Conservation (phyloP, 1,139 yeast species). For the Chernovozyma aurita region DNA sequence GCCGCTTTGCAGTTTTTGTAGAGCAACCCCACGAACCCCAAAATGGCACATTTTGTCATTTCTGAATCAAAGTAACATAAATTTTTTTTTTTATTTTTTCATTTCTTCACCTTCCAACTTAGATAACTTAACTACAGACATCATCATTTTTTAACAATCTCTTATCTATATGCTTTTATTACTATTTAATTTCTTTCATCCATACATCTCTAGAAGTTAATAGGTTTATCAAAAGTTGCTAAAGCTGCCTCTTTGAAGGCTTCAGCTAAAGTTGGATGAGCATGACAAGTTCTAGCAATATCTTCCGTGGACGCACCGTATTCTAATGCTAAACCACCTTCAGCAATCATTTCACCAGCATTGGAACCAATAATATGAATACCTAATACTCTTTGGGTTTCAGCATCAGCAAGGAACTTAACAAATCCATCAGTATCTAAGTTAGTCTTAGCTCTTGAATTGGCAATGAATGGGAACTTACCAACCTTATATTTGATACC, state of each 20-base stretch:
- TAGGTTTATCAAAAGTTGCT: conserved; percentile 86
- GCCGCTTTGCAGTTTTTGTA: too few relatives aligned
- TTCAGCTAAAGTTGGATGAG: conserved; percentile 97
- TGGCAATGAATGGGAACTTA: conserved; percentile 97
- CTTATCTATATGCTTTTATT: not conserved
- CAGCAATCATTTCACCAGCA: conserved; percentile 99
- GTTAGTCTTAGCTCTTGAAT: conserved; percentile 99
- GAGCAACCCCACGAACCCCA: too few relatives aligned
- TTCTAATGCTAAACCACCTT: conserved; percentile 95
- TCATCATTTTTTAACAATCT: too few relatives aligned
- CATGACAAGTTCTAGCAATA: conserved; percentile 95
- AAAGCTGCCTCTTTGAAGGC: conserved; percentile 98
- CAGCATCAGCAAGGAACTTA: conserved; percentile 92
- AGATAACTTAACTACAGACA: too few relatives aligned
- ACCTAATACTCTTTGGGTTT: conserved; percentile 94
- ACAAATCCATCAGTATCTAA: conserved; percentile 96
- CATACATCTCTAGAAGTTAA: conserved; percentile 56
- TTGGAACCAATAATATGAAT: conserved; percentile 96
- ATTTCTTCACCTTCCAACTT: too few relatives aligned
- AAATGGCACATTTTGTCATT: too few relatives aligned
- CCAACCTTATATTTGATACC: conserved; percentile 92
- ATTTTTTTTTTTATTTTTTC: too few relatives aligned
- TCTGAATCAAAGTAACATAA: too few relatives aligned
- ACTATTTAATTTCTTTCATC: not conserved
- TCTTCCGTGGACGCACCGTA: conserved; percentile 99